Conservation (phyloP, 306 rosid genomes). For the Acacia crassicarpa region DNA sequence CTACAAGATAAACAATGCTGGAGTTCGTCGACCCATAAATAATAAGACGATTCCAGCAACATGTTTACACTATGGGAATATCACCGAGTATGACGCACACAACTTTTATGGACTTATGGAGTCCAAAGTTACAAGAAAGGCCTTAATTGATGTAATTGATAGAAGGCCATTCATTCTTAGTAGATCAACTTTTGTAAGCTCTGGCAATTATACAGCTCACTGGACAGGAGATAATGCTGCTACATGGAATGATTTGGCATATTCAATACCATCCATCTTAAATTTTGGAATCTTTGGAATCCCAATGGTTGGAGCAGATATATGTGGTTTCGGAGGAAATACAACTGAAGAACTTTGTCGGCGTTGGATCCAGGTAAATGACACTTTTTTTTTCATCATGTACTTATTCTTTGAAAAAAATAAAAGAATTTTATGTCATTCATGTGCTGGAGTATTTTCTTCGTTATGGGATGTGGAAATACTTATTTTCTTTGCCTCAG, state of each 20-base stretch:
- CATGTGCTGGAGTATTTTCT: background rate
- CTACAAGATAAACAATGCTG: slow-evolving; percentile 60
- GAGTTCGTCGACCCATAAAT: slow-evolving; percentile 44
- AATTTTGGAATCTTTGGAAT: slow-evolving; percentile 81
- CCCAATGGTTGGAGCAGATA: slow-evolving; percentile 96
- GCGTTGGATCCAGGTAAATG: slow-evolving; percentile 89
- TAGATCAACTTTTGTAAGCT: slow-evolving; percentile 86
- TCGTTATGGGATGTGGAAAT: background rate
- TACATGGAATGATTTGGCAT: slow-evolving; percentile 79
- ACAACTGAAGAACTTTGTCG: slow-evolving; percentile 86
- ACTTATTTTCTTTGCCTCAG: background rate
- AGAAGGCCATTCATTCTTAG: slow-evolving; percentile 83
- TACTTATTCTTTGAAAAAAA: background rate
- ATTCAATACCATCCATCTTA: slow-evolving; percentile 65
- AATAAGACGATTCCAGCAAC: slow-evolving; percentile 61
- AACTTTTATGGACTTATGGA: slow-evolving; percentile 78
- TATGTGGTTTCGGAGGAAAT: slow-evolving; percentile 70
- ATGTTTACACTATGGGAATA: slow-evolving; percentile 58
- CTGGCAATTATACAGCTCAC: slow-evolving; percentile 88
- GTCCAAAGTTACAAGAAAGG: slow-evolving; percentile 63
- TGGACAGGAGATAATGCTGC: slow-evolving; percentile 98
- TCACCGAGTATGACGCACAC: slow-evolving; percentile 77
- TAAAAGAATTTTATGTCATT: background rate
- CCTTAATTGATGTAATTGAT: slow-evolving; percentile 55
- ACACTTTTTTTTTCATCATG: background rate